phyloP scores from a whole-genome alignment of 306 rosid genomes.

The Medicago ruthenica region DNA sequence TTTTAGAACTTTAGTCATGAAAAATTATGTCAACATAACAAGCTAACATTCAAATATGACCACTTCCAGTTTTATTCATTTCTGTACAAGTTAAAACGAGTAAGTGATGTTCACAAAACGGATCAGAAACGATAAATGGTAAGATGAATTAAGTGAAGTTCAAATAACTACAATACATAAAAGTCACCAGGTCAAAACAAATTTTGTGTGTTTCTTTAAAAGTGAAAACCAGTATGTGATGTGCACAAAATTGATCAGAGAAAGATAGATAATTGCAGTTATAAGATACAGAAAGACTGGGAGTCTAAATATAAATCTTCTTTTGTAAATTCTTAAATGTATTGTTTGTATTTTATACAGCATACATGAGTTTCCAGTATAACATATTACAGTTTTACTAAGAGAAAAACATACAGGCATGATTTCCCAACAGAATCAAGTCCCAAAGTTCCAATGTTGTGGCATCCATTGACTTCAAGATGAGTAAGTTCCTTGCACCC shows the following conservation, averaged over 20 bases:
- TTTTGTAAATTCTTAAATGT: not conserved
- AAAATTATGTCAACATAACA: slow-evolving; percentile 23
- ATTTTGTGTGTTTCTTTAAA: not conserved
- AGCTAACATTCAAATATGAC: slow-evolving; percentile 17
- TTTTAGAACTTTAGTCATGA: slow-evolving; percentile 14
- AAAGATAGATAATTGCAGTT: not conserved
- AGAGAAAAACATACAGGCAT: slow-evolving; percentile 72
- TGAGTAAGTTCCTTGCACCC: slow-evolving; percentile 93
- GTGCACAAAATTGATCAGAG: no score
- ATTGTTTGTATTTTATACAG: slow-evolving; percentile 2
- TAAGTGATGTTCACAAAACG: not conserved
- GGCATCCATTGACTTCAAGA: slow-evolving; percentile 97
- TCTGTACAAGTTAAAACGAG: not conserved
- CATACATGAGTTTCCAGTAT: not conserved
- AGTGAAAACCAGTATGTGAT: no score
- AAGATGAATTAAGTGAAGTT: not conserved
- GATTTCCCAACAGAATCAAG: slow-evolving; percentile 84
- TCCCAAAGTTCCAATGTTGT: slow-evolving; percentile 85
- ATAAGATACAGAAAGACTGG: not conserved
- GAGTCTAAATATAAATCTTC: not conserved
- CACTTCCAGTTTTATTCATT: slow-evolving; percentile 1
- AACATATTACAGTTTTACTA: slow-evolving; percentile 27
- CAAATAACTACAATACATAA: not conserved
- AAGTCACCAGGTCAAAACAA: not conserved
- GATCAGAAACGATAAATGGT: slow-evolving; percentile 1